Conservation (phyloP, 2,329 filamentous ascomycete genomes). For the Akanthomyces uredinophilus region DNA sequence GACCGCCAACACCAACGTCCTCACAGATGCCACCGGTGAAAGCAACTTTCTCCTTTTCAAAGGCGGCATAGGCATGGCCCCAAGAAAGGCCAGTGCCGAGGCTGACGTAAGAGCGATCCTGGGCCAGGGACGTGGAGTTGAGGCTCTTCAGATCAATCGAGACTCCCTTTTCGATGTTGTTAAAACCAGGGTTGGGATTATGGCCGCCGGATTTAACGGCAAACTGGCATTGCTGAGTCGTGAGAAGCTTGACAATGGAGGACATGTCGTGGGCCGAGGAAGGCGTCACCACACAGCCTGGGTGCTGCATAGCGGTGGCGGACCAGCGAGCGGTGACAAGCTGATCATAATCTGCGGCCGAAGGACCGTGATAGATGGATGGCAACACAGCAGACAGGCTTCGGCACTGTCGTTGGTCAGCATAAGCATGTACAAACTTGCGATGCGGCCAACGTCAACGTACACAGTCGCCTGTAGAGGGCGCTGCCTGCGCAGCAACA, state of each 20-base stretch:
- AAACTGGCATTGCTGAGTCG: slow-evolving; percentile 28
- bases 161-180: slow-evolving; percentile 34
- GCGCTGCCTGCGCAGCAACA: background rate
- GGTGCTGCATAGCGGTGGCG: slow-evolving; percentile 12
- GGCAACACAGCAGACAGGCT: background rate
- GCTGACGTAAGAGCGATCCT: slow-evolving; percentile 29
- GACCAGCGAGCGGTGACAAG: slow-evolving; percentile 11
- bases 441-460: background rate
- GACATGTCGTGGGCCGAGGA: slow-evolving; percentile 3
- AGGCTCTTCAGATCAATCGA: slow-evolving; percentile 36
- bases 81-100: slow-evolving; percentile 40
- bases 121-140: slow-evolving; percentile 29
- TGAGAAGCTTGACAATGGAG: slow-evolving; percentile 14
- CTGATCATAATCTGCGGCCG: slow-evolving; percentile 5
- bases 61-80: slow-evolving; percentile 34
- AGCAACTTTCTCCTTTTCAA: slow-evolving; percentile 33
- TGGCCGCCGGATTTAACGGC: slow-evolving; percentile 46
- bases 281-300: slow-evolving; percentile 12
- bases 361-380: slow-evolving; percentile 10
- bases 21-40: slow-evolving; percentile 37
- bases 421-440: background rate
- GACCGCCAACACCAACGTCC: slow-evolving; percentile 39
- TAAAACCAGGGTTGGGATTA: slow-evolving; percentile 36
- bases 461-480: slow-evolving; percentile 4
- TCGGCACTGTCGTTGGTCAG: slow-evolving; percentile 13